Base-by-base conservation (phyloP, 2,329 filamentous ascomycete genomes). In the Scopulariopsis brevicaulis region DNA sequence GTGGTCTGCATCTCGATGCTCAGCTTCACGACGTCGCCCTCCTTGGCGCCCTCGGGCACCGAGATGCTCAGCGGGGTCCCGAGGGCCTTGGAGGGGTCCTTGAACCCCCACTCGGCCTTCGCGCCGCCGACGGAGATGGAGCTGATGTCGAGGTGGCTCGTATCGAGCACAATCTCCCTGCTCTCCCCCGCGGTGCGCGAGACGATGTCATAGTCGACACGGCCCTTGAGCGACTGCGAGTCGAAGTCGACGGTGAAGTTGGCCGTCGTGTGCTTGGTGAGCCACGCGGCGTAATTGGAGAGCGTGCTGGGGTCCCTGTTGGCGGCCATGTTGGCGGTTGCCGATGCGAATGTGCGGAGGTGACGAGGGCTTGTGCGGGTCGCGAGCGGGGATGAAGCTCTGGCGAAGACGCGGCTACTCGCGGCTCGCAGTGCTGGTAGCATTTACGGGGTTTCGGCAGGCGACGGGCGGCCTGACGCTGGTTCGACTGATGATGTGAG, bases 211-310 rank as follows among this genome's bases (percentile, higher is more conserved):
- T 96, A 79, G 43, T 84, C 75, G 25, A 96, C 90, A 62, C 81
- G 86, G 25, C 94, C 94, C 60, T 80, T 81, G 62, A 97, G 79
- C 58, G 82, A 79, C 76, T 90, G 89, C 67, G 84, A 79, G 60
- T 87, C 82, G 70, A 97, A 99, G 66, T 96, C 85, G 65, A 97
- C 85, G 64, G 84, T 83, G 67, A 96, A 83, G 70, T 88, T 84
- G 59, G 89, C 88, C 22, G 83, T 86, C 22, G 90, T 94, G 74
- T 96, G 91, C 69, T 81, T 85, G 20, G 90, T 96, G 61, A 83
- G 78, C 85, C 90, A 96, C 58, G 87, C 85, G 71, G 89, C 85
- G 73, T 96, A 96, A 76, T 97, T 97, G 68, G 89, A 88, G 60
- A 94, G 75, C 28, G 94, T 96, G 71, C 91, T 95, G 57, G 91